Base-by-base conservation (phyloP, 495 filamentous ascomycete genomes). In the Thermothielavioides terrestris region DNA sequence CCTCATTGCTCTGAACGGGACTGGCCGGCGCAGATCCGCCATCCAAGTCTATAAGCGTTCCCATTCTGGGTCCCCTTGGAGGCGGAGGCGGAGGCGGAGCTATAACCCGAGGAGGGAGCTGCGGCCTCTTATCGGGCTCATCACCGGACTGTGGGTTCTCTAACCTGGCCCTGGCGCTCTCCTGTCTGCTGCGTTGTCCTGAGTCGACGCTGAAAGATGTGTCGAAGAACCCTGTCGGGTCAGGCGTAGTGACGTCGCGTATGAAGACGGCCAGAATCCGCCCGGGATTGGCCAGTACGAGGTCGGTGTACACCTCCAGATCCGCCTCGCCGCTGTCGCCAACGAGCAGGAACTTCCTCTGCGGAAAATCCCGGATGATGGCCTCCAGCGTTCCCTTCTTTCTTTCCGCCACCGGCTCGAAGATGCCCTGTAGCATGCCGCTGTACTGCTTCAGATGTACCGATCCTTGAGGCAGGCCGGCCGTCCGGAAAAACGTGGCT, bases 321-420 rank as follows among this genome's bases (percentile, higher is more conserved):
- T 98, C 92, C 4, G 90, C 91, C 65, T 98, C 92, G 18, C 92
- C 92, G 57, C 89, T 95, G 58, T 98, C 92, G 4, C 92, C 92
- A 27, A 95, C 83, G 1, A 99, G 76, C 8, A 99, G 77, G 64
- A 96, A 99, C 53, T 81, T 85, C 37, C 94, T 75, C 40, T 89
- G 75, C 0, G 92, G 92, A 60, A 97, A 99, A 59, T 99, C 92
- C 17, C 77, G 71, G 54, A 96, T 68, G 28, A 99, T 85, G 53
- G 78, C 83, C 53, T 95, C 89, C 1, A 99, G 70, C 0, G 85
- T 85, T 0, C 81, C 80, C 62, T 87, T 91, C 70, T 99, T 99
- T 36, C 90, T 73, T 66, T 97, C 92, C 0, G 91, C 88, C 2
- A 94, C 92, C 17, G 92, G 94, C 67, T 99, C 92, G 55, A 99